Conservation (phyloP, 208 protist species). For the Angomonas deanei region DNA sequence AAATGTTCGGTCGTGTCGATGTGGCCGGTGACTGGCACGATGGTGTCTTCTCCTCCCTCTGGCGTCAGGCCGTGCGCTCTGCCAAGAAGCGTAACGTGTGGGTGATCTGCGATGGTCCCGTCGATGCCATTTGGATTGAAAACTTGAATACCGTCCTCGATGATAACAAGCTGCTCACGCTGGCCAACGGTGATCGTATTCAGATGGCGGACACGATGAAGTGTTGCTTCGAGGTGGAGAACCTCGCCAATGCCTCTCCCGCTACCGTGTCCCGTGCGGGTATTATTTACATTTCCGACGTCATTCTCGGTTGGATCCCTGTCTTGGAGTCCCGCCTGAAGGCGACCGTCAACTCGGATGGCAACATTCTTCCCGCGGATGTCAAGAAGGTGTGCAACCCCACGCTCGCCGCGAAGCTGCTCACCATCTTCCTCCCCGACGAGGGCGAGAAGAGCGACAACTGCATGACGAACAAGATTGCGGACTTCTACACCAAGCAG, state of each 20-base stretch:
- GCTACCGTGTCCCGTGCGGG: constrained; percentile 98
- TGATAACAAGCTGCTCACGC: constrained; percentile 98
- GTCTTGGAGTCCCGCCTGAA: constrained; percentile 77
- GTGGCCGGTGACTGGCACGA: constrained; percentile 95
- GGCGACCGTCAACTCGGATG: constrained; percentile 59
- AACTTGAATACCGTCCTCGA: constrained; percentile 99
- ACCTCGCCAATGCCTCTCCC: constrained; percentile 98
- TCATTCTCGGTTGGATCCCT: constrained; percentile 93
- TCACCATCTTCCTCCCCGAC: constrained; percentile 64
- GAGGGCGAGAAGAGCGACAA: constrained; percentile 26
- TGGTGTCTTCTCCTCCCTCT: constrained; percentile 92
- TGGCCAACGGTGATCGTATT: constrained; percentile 97
- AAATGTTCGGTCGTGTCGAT: constrained; percentile 96
- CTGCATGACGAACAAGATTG: constrained; percentile 58
- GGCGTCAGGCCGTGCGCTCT: constrained; percentile 83
- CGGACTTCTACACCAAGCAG: constrained; percentile 87
- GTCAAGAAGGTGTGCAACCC: constrained; percentile 70
- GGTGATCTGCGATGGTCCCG: constrained; percentile 97
- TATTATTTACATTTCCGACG: constrained; percentile 97
- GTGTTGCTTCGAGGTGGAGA: constrained; percentile 97
- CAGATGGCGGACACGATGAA: constrained; percentile 96
- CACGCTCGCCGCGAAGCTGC: constrained; percentile 75
- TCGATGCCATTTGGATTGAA: constrained; percentile 99
- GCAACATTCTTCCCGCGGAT: constrained; percentile 75
- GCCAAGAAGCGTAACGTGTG: constrained; percentile 92